Evolutionary conservation across 306 rosid genomes (phyloP), one percentile per base, ranked within the genome.

Genomic region (Vigna radiata): DNA sequence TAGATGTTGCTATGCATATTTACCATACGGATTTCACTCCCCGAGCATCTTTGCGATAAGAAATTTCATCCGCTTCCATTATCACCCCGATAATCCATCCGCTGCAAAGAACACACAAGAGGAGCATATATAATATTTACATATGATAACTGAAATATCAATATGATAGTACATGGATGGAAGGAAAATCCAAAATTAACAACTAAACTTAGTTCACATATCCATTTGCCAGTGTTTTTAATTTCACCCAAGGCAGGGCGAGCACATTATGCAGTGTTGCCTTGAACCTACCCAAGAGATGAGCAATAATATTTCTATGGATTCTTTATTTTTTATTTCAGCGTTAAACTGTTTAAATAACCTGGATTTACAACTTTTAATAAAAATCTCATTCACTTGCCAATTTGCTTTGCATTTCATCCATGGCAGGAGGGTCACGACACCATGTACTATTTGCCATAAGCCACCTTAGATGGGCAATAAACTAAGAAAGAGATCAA

Each of bases 41-140:
- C 43, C 16, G 7, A 16, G 29, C 82, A 23, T 53, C 59, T 55
- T 54, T 62, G 54, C 52, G 61, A 72, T 76, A 68, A 29, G 70
- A 63, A 62, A 75, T 48, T 67, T 82, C 72, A 72, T 46, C 67
- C 65, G 52, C 68, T 77, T 53, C 78, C 77, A 31, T 44, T 4
- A 60, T 76, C 61, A 11, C 64, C 75, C 53, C 23, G 53, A 65
- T 14, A 17, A 61, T 84, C 88, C 81, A 87, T 90, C 70, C 79
- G 87, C 97, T 88, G 91, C 82, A 83, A 83, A 59, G 49, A 73
- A 72, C 23, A 44, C 69, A 76, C 49, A 73, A 73, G 53, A 71
- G 44, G 11, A 82, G 44, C 21, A 41, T 12, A 49, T 23, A 63
- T 39, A 73, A 79, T 54, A 70, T 31, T 60, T 46, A 50, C 31